These are phyloP conservation scores for Penicillium macrosclerotiorum DNA, from an alignment of 495 filamentous ascomycete species.

Conservation along the genomic window DNA sequence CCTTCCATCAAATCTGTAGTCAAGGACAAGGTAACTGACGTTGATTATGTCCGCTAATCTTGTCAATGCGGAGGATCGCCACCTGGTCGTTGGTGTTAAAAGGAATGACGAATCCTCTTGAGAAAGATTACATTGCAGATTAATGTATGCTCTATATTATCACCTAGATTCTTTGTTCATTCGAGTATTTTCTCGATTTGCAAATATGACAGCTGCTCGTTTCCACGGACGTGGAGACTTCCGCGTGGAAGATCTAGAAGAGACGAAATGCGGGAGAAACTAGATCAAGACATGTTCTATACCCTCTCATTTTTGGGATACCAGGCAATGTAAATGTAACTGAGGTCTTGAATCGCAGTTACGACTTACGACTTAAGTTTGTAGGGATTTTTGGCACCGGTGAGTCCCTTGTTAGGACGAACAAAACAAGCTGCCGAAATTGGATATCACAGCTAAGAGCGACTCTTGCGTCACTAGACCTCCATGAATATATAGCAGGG, in stretches of 20 bases:
- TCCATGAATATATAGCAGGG: constrained; percentile 34
- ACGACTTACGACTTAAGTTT: constrained; percentile 11
- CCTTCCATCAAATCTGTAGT: no score
- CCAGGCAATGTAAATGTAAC: not conserved
- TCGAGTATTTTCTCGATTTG: no score
- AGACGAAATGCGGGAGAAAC: constrained; percentile 12
- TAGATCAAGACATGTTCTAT: constrained; percentile 14
- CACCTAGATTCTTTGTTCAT: no score
- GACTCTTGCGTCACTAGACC: constrained; percentile 2
- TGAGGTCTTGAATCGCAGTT: constrained; percentile 7
- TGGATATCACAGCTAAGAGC: not conserved
- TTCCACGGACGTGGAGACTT: constrained; percentile 18
- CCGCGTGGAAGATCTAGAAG: constrained; percentile 13
- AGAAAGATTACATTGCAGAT: no score
- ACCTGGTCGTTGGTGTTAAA: no score
- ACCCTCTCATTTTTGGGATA: not conserved
- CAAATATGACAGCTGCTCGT: constrained; percentile 11
- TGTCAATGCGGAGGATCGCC: no score
- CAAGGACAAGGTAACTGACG: no score
- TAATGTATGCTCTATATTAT: no score
- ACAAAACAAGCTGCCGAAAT: no score
- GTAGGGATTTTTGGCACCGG: constrained; percentile 17
- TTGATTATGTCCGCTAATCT: no score
- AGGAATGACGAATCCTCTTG: no score
- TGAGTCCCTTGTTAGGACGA: not conserved